Evolutionary conservation across 805 yeast genomes (phyloP).

Genomic region (Candida alai): DNA sequence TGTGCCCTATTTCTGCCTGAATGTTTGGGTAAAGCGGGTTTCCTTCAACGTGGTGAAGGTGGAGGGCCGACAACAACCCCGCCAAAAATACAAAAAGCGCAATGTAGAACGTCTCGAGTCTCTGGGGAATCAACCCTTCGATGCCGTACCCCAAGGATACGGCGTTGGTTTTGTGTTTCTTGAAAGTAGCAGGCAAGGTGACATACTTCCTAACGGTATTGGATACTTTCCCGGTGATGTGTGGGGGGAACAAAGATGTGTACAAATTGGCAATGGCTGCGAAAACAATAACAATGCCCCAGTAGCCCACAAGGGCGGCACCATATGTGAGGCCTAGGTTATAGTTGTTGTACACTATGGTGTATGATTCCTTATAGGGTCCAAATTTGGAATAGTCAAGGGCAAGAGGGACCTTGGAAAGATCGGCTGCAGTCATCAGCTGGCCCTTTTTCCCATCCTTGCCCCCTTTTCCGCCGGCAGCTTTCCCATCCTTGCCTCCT

Average conservation of each 20-base stretch:
- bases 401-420: conserved; percentile 32
- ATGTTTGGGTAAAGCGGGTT: conserved; percentile 16
- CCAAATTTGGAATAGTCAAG: conserved; percentile 24
- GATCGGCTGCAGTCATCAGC: background rate
- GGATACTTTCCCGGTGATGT: conserved; percentile 27
- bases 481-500: conserved; percentile 4
- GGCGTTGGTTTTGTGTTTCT: conserved; percentile 12
- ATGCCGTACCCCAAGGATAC: conserved; percentile 9
- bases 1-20: conserved; percentile 31
- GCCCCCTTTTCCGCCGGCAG: conserved; percentile 2
- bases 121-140: conserved; percentile 43
- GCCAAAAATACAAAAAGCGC: conserved; percentile 33
- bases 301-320: conserved; percentile 44
- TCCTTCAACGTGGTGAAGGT: conserved; percentile 21
- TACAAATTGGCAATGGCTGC: conserved; percentile 42
- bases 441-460: conserved; percentile 2
- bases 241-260: conserved; percentile 34
- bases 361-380: conserved; percentile 32
- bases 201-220: conserved; percentile 22
- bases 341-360: conserved; percentile 18
- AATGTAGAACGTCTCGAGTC: conserved; percentile 47
- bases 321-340: conserved; percentile 41
- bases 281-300: conserved; percentile 43
- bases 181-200: conserved; percentile 26
- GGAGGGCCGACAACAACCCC: conserved; percentile 24